Evolutionary conservation across 768 basidiomycete genomes (phyloP).

Genomic region (Podaxis sp.): DNA sequence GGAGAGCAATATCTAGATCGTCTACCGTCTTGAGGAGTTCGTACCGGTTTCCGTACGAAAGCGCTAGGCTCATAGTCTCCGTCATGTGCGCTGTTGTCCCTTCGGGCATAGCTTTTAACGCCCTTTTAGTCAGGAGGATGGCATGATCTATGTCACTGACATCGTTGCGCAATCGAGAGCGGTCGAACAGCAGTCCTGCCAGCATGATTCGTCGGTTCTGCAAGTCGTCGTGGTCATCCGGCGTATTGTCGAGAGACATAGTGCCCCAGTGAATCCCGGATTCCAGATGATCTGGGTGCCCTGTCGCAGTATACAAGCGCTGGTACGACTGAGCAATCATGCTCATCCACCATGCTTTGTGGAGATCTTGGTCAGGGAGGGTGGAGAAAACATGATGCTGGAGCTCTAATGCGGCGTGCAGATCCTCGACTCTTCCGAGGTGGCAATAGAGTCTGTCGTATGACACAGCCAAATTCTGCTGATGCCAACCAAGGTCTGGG

Average conservation of each 20-base stretch:
- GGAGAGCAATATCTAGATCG: background rate
- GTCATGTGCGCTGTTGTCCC: background rate
- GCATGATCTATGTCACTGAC: background rate
- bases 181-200: background rate
- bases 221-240: slow-evolving; percentile 4
- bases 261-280: slow-evolving; percentile 4
- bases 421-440: slow-evolving; percentile 10
- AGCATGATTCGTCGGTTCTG: background rate
- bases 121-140: background rate
- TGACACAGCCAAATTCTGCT: slow-evolving; percentile 7
- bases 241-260: background rate
- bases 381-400: slow-evolving; percentile 1
- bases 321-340: slow-evolving; percentile 10
- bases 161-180: background rate
- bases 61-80: background rate
- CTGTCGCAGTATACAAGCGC: background rate
- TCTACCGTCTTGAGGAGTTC: background rate
- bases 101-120: background rate
- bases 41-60: background rate
- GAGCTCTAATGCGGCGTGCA: slow-evolving; percentile 13
- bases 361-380: background rate
- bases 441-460: slow-evolving; percentile 3
- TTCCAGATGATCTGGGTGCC: background rate
- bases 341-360: slow-evolving; percentile 9
- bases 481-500: slow-evolving; percentile 16